Evolutionary conservation across 768 basidiomycete species (phyloP).

Genomic region (Lactifluus volemus): DNA sequence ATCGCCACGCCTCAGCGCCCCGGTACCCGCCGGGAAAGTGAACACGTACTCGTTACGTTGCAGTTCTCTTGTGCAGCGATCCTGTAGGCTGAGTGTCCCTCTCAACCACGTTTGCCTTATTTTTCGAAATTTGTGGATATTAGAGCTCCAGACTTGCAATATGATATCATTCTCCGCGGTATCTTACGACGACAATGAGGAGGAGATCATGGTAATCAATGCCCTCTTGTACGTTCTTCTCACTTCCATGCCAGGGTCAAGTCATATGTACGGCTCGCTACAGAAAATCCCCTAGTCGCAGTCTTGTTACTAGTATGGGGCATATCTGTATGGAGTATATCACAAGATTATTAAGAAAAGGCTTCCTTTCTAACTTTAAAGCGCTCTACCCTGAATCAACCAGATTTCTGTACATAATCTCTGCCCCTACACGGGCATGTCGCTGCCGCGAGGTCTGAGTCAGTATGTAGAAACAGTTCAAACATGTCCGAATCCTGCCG

Average conservation of each 20-base stretch:
- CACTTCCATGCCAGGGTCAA: no score
- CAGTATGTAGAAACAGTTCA: not conserved
- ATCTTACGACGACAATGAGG: no score
- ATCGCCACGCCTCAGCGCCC: not conserved
- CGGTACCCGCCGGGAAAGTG: not conserved
- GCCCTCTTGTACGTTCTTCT: no score
- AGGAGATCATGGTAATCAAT: no score
- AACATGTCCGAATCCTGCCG: not conserved
- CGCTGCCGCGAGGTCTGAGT: not conserved
- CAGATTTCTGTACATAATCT: no score
- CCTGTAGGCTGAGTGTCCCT: not conserved
- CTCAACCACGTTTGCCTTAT: not conserved
- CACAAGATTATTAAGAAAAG: no score
- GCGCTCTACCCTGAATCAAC: no score
- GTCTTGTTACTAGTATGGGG: not conserved
- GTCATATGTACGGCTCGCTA: not conserved
- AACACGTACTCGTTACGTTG: not conserved
- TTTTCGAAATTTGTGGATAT: not conserved
- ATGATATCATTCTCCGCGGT: not conserved
- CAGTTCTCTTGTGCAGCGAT: not conserved
- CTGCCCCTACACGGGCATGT: not conserved
- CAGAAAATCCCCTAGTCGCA: not conserved
- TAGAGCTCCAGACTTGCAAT: not conserved
- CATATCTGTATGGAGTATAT: not conserved
- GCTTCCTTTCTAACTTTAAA: no score